Evolutionary conservation across 2,329 filamentous ascomycete species (phyloP).

Genomic region (Herpomyces periplanetae): DNA sequence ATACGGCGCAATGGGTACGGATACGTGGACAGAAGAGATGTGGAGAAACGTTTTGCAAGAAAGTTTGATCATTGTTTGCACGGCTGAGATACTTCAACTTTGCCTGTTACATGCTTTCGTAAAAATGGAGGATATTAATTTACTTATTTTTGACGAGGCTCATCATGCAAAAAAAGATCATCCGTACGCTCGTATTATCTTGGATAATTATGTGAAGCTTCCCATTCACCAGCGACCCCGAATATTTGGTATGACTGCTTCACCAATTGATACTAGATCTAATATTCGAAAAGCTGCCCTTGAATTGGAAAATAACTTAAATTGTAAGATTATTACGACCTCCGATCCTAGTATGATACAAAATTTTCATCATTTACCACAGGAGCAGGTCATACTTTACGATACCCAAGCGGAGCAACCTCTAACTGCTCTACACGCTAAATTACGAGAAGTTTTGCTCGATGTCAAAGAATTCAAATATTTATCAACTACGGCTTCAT

Average conservation of each 20-base stretch:
- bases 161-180: conserved; percentile 88
- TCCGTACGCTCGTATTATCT: conserved; percentile 22
- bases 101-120: conserved; percentile 44
- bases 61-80: conserved; percentile 63
- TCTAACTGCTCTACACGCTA: conserved; percentile 21
- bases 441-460: conserved; percentile 14
- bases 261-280: conserved; percentile 45
- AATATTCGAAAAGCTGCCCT: conserved; percentile 27
- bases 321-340: conserved; percentile 47
- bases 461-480: conserved; percentile 14
- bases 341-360: conserved; percentile 17
- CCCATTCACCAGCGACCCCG: conserved; percentile 16
- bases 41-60: conserved; percentile 18
- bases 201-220: conserved; percentile 2
- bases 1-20: conserved; percentile 25
- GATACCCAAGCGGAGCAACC: conserved; percentile 14
- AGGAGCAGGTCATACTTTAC: conserved; percentile 17
- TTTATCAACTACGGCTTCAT: conserved; percentile 17
- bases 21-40: conserved; percentile 18
- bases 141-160: conserved; percentile 78
- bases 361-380: conserved; percentile 17
- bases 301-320: conserved; percentile 33
- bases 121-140: conserved; percentile 39
- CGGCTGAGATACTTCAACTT: conserved; percentile 44
- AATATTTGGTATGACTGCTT: conserved; percentile 87